Evolutionary conservation across 2,329 filamentous ascomycete species (phyloP).

Genomic region (Hypoxylon sp.): DNA sequence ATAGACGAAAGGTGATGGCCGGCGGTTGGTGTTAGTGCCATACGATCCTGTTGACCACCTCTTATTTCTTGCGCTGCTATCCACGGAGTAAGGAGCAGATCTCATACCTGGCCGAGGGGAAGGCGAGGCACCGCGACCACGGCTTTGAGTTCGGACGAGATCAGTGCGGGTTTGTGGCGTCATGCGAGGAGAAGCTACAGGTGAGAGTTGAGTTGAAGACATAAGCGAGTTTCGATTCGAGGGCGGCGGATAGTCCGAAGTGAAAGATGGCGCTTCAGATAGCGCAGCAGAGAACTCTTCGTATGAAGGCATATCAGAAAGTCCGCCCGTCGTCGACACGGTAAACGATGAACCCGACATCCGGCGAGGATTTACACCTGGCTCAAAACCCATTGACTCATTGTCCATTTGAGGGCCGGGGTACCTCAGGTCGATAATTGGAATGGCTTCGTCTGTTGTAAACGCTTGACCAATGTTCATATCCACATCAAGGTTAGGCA

Average conservation of each 20-base stretch:
- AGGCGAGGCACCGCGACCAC: constrained; percentile 76
- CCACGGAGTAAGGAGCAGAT: constrained; percentile 79
- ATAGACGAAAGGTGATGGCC: constrained; percentile 74
- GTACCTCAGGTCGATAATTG: constrained; percentile 73
- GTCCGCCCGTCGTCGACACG: constrained; percentile 75
- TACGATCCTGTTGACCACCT: constrained; percentile 85
- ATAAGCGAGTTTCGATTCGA: constrained; percentile 79
- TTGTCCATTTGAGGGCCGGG: constrained; percentile 64
- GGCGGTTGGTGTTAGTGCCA: constrained; percentile 65
- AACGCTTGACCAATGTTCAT: constrained; percentile 74
- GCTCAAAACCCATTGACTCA: constrained; percentile 66
- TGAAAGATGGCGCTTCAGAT: constrained; percentile 77
- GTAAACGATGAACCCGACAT: constrained; percentile 82
- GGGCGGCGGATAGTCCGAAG: constrained; percentile 75
- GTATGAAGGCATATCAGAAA: constrained; percentile 78
- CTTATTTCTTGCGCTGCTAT: constrained; percentile 75
- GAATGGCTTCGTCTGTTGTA: constrained; percentile 73
- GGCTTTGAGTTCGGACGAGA: constrained; percentile 74
- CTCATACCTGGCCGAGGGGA: constrained; percentile 78
- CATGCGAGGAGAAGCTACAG: constrained; percentile 79
- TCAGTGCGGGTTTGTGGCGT: constrained; percentile 73
- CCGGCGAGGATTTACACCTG: constrained; percentile 69
- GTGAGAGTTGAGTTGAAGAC: constrained; percentile 79
- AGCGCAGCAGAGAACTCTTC: constrained; percentile 78
- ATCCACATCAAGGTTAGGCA: constrained; percentile 69